Evolutionary conservation across 2,329 filamentous ascomycete species (phyloP), one percentile per base, ranked within the genome.

Genomic region (Chalaropsis thielavioides): DNA sequence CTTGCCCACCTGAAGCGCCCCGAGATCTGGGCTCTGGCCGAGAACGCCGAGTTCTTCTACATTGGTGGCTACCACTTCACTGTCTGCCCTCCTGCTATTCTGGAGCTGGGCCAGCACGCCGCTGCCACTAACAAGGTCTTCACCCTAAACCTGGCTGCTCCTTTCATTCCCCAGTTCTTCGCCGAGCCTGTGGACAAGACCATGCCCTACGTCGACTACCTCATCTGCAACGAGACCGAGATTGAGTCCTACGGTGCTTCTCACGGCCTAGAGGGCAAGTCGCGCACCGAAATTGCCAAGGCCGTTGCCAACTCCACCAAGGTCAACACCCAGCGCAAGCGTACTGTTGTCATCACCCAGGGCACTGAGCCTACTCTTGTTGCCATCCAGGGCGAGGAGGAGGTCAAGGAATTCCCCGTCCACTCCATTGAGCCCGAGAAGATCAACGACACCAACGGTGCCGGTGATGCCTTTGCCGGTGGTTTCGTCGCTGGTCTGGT

Each of bases 61-160:
- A 86, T 99, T 68, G 94, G 94, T 73, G 94, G 94, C 58, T 99
- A 91, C 81, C 94, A 99, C 81, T 84, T 99, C 80, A 99, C 94
- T 51, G 94, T 99, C 73, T 96, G 87, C 77, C 90, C 92, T 56
- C 86, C 88, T 24, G 92, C 94, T 69, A 91, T 96, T 74, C 80
- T 92, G 81, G 90, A 91, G 69, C 83, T 99, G 61, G 92, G 88
- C 70, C 87, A 95, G 76, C 89, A 97, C 78, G 92, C 94, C 66
- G 92, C 90, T 46, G 79, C 82, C 69, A 85, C 90, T 76, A 87
- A 97, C 83, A 99, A 99, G 85, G 81, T 81, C 68, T 95, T 97
- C 76, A 84, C 92, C 71, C 85, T 99, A 71, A 95, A 91, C 70
- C 84, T 99, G 68, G 94, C 90, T 62, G 94, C 94, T 7, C 94